Evolutionary conservation across 2,329 filamentous ascomycete species (phyloP).

Genomic region (Phoma herbarum): DNA sequence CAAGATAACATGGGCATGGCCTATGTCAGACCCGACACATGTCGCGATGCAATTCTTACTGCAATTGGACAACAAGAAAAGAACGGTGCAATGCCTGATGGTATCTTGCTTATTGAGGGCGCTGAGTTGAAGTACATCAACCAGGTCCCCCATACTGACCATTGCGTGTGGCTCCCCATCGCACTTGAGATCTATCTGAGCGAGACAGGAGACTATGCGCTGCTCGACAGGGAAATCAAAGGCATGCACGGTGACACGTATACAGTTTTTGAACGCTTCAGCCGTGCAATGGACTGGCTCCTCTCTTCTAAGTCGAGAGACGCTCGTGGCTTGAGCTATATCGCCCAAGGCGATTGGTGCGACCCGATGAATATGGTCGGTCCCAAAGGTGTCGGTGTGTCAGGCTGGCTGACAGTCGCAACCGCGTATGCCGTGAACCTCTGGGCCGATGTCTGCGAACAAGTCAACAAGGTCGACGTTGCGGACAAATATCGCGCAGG

Average conservation of each 20-base stretch:
- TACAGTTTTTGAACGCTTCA: slow-evolving; percentile 64
- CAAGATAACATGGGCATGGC: slow-evolving; percentile 70
- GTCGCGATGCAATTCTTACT: slow-evolving; percentile 60
- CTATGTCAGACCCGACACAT: slow-evolving; percentile 62
- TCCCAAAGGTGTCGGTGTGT: slow-evolving; percentile 65
- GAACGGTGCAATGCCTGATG: slow-evolving; percentile 66
- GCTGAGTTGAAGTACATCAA: slow-evolving; percentile 69
- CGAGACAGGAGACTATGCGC: slow-evolving; percentile 63
- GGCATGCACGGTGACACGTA: slow-evolving; percentile 56
- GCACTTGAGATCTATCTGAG: slow-evolving; percentile 64
- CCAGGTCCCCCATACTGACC: slow-evolving; percentile 67
- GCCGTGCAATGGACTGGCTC: slow-evolving; percentile 67
- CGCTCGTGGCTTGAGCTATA: slow-evolving; percentile 63
- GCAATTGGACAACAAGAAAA: slow-evolving; percentile 64
- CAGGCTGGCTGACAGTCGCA: slow-evolving; percentile 66
- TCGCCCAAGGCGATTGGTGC: slow-evolving; percentile 68
- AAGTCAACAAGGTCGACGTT: slow-evolving; percentile 52
- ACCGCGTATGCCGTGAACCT: slow-evolving; percentile 63
- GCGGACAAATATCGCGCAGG: slow-evolving; percentile 58
- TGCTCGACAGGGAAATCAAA: slow-evolving; percentile 58
- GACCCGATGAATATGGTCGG: slow-evolving; percentile 71
- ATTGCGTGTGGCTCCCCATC: slow-evolving; percentile 67
- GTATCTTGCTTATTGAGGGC: slow-evolving; percentile 62
- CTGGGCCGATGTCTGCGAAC: slow-evolving; percentile 63
- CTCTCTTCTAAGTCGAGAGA: slow-evolving; percentile 58